Percentiles rank a stretch among this genome's conserved stretches.
Evolutionary conservation across 202 grass and related monocot genomes (phyloP).

Genomic region (Panicum hallii): DNA sequence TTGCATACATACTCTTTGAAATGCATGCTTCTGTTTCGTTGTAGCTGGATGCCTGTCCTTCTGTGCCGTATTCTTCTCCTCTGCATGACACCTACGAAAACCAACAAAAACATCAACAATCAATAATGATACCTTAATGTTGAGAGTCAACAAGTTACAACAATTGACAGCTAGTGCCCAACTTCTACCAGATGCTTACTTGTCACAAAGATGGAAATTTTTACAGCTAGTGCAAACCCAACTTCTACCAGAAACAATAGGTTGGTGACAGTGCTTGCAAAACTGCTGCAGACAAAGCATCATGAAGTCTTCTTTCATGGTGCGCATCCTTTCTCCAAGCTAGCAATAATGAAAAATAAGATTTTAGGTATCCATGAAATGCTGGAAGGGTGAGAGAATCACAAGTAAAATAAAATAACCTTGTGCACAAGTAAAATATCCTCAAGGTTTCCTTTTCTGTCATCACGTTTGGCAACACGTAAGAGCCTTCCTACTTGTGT

Average conservation of each 20-base stretch:
- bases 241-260: conserved; percentile 67
- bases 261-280: conserved; percentile 81
- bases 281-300: conserved; percentile 84
- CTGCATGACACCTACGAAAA: conserved; percentile 66
- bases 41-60: conserved; percentile 81
- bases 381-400: conserved; percentile 10
- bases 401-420: conserved; percentile 51
- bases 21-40: conserved; percentile 76
- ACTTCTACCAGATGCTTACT: conserved; percentile 60
- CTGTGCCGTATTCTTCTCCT: conserved; percentile 60
- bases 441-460: conserved; percentile 70
- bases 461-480: conserved; percentile 81
- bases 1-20: conserved; percentile 56
- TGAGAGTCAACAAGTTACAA: not conserved
- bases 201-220: conserved; percentile 87
- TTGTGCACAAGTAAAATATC: conserved; percentile 86
- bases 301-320: conserved; percentile 96
- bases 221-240: conserved; percentile 86
- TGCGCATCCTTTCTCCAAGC: conserved; percentile 87
- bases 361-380: conserved; percentile 19
- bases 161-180: not conserved
- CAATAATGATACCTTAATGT: not conserved
- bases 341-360: conserved; percentile 50
- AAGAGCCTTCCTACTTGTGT: conserved; percentile 77
- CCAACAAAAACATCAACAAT: conserved; percentile 25